Evolutionary conservation across 371 early-diverging fungal genomes (phyloP).

Genomic region (Mitosporidium daphniae): DNA sequence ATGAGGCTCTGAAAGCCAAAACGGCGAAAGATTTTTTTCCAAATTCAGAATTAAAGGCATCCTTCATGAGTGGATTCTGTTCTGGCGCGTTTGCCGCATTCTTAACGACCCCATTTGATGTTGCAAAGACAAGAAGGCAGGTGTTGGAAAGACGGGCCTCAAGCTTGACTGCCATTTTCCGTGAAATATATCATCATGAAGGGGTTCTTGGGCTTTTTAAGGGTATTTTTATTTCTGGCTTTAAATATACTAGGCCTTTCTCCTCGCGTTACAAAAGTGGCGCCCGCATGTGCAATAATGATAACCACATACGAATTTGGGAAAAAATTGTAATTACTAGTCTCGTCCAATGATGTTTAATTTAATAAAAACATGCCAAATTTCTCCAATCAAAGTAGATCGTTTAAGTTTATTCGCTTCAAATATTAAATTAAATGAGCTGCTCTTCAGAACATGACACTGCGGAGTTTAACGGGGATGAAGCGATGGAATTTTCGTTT

Average conservation of each 20-base stretch:
- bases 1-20: slow-evolving; percentile 19
- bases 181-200: slow-evolving; percentile 19
- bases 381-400: too few relatives aligned
- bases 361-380: too few relatives aligned
- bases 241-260: too few relatives aligned
- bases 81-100: slow-evolving; percentile 26
- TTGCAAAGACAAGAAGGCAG: slow-evolving; percentile 52
- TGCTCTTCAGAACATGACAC: too few relatives aligned
- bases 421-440: too few relatives aligned
- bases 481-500: too few relatives aligned
- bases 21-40: neutral
- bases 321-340: too few relatives aligned
- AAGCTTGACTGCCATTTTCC: slow-evolving; percentile 2
- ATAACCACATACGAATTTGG: slow-evolving; percentile 9
- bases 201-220: slow-evolving; percentile 27
- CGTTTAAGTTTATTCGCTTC: too few relatives aligned
- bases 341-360: too few relatives aligned
- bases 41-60: neutral
- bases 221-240: too few relatives aligned
- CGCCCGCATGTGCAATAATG: slow-evolving; percentile 79
- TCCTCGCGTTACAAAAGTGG: slow-evolving; percentile 46
- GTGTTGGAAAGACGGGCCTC: too few relatives aligned
- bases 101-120: slow-evolving; percentile 68
- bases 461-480: too few relatives aligned
- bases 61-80: slow-evolving; percentile 8